Percentiles rank a stretch among this genome's conserved stretches.
Evolutionary conservation across 257 asterid genomes (phyloP).

Genomic region (Solanum medicagineum): DNA sequence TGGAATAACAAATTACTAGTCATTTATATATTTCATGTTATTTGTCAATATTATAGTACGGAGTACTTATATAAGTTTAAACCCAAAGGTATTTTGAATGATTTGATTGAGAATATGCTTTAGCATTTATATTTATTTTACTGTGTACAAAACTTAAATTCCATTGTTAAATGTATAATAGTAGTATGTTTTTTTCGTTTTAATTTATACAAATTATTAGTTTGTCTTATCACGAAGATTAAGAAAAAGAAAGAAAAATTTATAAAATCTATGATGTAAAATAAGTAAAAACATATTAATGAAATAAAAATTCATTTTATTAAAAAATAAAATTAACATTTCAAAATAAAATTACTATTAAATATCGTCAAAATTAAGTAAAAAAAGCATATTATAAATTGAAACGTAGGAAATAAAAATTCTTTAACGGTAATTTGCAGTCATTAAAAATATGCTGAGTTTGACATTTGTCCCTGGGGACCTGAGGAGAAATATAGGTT

Average conservation of each 20-base stretch:
- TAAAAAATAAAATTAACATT: too few relatives aligned
- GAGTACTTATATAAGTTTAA: not conserved
- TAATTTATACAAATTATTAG: too few relatives aligned
- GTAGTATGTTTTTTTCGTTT: too few relatives aligned
- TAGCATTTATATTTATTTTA: not conserved
- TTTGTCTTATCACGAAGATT: too few relatives aligned
- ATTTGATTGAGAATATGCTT: not conserved
- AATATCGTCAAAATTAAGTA: too few relatives aligned
- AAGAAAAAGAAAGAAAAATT: too few relatives aligned
- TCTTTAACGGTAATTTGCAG: not conserved
- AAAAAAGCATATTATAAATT: too few relatives aligned
- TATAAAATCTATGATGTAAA: too few relatives aligned
- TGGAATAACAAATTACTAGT: not conserved
- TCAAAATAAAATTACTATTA: too few relatives aligned
- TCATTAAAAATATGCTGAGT: not conserved
- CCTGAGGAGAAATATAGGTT: not conserved
- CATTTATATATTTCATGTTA: not conserved
- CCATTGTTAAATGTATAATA: not conserved
- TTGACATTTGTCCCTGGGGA: not conserved
- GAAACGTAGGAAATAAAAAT: too few relatives aligned
- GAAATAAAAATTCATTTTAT: too few relatives aligned
- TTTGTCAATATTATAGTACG: not conserved
- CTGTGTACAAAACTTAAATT: not conserved
- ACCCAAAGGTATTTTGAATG: not conserved
- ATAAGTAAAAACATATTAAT: too few relatives aligned